Conservation (phyloP, 2,329 filamentous ascomycete species). For the Xylariaceae sp. region DNA sequence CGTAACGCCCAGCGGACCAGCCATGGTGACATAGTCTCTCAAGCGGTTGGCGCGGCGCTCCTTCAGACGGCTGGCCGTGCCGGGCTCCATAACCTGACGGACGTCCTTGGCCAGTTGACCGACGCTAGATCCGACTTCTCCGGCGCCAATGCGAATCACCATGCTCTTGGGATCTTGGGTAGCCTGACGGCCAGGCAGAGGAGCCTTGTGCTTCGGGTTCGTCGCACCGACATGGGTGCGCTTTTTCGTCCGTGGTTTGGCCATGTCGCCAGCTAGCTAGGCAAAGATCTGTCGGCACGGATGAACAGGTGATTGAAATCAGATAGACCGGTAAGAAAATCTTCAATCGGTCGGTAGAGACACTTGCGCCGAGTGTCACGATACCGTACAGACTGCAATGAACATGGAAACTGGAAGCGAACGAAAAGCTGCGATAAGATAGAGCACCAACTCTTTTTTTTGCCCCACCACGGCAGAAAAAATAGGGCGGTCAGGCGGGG, state of each 20-base stretch:
- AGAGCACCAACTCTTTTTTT: no score
- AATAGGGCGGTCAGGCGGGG: no score
- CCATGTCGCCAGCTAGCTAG: conserved; percentile 53
- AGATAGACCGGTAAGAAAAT: no score
- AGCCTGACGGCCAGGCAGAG: conserved; percentile 51
- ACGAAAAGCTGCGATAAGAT: no score
- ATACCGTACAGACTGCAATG: no score
- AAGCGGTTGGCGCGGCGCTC: conserved; percentile 83
- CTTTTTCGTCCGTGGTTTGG: conserved; percentile 76
- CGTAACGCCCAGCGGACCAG: conserved; percentile 84
- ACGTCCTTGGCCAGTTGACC: conserved; percentile 90
- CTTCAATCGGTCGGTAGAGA: no score
- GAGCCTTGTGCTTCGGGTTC: conserved; percentile 47
- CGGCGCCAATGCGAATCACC: conserved; percentile 94
- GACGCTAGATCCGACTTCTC: conserved; percentile 84
- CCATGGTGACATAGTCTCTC: conserved; percentile 92
- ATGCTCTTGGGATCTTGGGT: conserved; percentile 82
- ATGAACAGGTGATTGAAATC: no score
- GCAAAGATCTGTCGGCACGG: no score
- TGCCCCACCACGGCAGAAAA: no score
- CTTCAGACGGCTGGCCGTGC: conserved; percentile 81
- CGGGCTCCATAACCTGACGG: conserved; percentile 89
- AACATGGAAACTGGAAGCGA: no score
- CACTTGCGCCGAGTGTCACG: no score
- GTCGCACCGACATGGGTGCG: conserved; percentile 70